Percentiles rank a stretch among this genome's conserved stretches.
These are phyloP conservation scores for Penicillium sp. DNA, from an alignment of 2,329 filamentous ascomycete species.

Conservation along the genomic window DNA sequence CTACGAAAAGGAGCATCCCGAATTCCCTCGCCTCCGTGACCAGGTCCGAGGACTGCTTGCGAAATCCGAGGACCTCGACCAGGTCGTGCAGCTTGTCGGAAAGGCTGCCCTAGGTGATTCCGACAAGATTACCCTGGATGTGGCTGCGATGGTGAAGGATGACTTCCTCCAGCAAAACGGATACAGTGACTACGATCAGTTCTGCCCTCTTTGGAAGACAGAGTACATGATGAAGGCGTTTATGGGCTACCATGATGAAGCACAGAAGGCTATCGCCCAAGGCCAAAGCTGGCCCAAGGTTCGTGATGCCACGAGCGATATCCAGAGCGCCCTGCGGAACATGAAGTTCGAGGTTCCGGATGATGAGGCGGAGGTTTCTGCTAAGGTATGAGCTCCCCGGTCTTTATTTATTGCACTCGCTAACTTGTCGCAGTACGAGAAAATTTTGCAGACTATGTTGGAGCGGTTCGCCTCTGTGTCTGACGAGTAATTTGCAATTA, in stretches of 20 bases:
- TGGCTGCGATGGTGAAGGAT: conserved; percentile 91
- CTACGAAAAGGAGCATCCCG: conserved; percentile 91
- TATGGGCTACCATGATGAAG: conserved; percentile 97
- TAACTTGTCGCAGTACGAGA: conserved; percentile 74
- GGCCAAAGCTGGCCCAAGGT: conserved; percentile 93
- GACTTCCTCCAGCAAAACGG: conserved; percentile 99
- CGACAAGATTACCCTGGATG: conserved; percentile 97
- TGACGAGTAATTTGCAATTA: conserved; percentile 72
- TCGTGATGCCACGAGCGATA: conserved; percentile 83
- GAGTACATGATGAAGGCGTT: conserved; percentile 99
- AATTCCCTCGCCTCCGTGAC: conserved; percentile 91
- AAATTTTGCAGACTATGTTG: conserved; percentile 85
- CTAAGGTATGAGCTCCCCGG: conserved; percentile 68
- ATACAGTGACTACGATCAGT: conserved; percentile 98
- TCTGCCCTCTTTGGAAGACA: conserved; percentile 99
- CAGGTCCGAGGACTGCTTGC: conserved; percentile 92
- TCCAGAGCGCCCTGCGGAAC: conserved; percentile 81
- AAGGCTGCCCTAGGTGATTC: conserved; percentile 95
- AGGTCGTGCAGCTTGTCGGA: conserved; percentile 97
- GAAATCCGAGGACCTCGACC: conserved; percentile 95
- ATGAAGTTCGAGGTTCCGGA: conserved; percentile 97
- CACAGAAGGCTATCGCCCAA: conserved; percentile 90
- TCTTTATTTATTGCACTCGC: neutral
- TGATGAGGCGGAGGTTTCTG: conserved; percentile 78
- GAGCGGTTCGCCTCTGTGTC: conserved; percentile 97